Conservation (phyloP, 106 monocot genomes). For the Acorus gramineus region DNA sequence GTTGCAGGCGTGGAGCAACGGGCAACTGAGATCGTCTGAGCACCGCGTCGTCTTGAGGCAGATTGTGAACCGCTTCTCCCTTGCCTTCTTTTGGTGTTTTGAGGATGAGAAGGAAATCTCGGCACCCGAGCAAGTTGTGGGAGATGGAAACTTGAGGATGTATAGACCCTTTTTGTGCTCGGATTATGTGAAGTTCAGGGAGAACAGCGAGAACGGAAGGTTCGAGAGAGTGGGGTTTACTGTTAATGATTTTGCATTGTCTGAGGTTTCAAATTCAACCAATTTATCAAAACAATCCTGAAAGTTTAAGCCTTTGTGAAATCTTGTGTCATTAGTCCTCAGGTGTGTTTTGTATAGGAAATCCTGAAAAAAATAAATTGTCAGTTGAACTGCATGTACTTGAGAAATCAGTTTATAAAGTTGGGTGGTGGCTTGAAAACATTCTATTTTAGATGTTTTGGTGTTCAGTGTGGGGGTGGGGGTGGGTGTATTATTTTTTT, state of each 20-base stretch:
- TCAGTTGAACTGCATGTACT: no score
- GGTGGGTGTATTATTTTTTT: no score
- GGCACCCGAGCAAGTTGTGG: constrained; percentile 27
- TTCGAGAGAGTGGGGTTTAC: constrained; percentile 39
- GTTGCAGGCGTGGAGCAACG: constrained; percentile 56
- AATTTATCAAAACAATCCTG: no score
- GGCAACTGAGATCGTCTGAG: constrained; percentile 27
- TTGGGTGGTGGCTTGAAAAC: no score
- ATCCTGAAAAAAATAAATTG: no score
- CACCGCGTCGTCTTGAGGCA: constrained; percentile 27
- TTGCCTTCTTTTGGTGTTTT: constrained; percentile 53
- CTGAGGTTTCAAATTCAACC: no score
- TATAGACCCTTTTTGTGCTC: constrained; percentile 31
- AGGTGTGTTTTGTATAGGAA: no score
- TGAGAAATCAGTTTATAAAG: no score
- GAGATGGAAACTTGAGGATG: constrained; percentile 20
- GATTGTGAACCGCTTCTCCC: constrained; percentile 8
- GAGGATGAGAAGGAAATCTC: constrained; percentile 37
- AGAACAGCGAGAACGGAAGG: constrained; percentile 29
- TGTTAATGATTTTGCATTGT: constrained; percentile 25
- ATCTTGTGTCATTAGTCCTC: no score
- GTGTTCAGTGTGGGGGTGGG: no score
- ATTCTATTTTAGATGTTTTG: no score
- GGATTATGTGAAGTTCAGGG: constrained; percentile 40
- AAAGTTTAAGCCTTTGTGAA: no score